These are phyloP conservation scores for Ophiocordyceps australis DNA, from an alignment of 2,329 filamentous ascomycete genomes.

Conservation along the genomic window DNA sequence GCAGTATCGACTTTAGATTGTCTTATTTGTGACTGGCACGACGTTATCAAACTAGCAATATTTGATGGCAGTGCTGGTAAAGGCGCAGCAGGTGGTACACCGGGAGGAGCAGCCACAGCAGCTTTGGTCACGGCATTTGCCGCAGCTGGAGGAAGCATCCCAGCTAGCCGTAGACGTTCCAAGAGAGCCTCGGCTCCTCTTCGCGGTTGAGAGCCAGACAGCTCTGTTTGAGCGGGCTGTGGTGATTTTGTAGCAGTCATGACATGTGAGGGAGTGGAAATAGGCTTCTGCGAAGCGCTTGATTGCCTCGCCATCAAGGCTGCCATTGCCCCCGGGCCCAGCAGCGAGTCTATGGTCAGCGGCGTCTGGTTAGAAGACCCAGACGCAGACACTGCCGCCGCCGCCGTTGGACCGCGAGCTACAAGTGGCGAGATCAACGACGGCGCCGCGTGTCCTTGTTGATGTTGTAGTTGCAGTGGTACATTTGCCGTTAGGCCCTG, in stretches of 20 bases:
- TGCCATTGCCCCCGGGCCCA: conserved; percentile 41
- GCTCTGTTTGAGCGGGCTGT: conserved; percentile 21
- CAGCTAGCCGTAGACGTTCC: conserved; percentile 49
- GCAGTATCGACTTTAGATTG: neutral
- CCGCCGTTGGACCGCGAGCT: conserved; percentile 11
- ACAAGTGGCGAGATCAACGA: conserved; percentile 14
- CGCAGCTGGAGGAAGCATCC: conserved; percentile 35
- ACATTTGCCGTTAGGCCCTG: conserved; percentile 21
- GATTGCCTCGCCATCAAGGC: conserved; percentile 36
- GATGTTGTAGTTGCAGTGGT: conserved; percentile 10
- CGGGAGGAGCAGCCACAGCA: conserved; percentile 10
- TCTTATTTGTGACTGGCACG: conserved; percentile 9
- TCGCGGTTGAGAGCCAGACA: too few species aligned
- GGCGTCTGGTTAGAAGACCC: conserved; percentile 12
- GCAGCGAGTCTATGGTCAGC: conserved; percentile 37
- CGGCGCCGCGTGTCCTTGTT: conserved; percentile 12
- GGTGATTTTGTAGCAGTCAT: too few species aligned
- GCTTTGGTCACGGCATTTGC: conserved; percentile 16
- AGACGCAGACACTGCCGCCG: conserved; percentile 11
- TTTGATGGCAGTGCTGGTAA: conserved; percentile 14
- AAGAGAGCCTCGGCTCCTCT: conserved; percentile 29
- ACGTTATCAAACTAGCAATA: conserved; percentile 16
- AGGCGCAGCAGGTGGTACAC: conserved; percentile 8
- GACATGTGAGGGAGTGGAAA: too few species aligned
- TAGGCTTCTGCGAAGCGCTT: conserved; percentile 29